A percentile compares a stretch with the other conserved stretches of the same genome.
These are phyloP conservation scores for Microbotryum saponariae DNA, from an alignment of 1,284 basidiomycete species.

Conservation along the genomic window DNA sequence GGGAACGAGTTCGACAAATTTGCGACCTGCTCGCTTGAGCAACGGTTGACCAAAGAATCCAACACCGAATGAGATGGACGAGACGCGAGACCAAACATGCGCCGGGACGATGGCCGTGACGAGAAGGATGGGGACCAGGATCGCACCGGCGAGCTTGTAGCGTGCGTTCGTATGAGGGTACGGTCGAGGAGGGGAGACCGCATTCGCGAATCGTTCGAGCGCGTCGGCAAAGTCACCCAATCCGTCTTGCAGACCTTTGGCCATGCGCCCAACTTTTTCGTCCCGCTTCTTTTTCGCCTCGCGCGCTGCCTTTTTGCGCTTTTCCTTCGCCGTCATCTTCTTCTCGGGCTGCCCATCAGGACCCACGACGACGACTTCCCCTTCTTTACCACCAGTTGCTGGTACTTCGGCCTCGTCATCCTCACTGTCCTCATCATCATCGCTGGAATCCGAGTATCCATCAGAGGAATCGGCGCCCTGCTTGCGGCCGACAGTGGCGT, in stretches of 20 bases:
- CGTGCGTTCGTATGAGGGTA: constrained; percentile 43
- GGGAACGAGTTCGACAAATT: constrained; percentile 46
- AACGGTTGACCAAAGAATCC: constrained; percentile 51
- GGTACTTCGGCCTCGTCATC: constrained; percentile 28
- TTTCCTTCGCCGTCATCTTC: constrained; percentile 37
- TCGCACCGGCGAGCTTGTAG: constrained; percentile 42
- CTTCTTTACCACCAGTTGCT: constrained; percentile 5
- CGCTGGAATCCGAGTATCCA: constrained; percentile 13
- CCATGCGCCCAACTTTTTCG: constrained; percentile 41
- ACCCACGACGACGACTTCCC: no score
- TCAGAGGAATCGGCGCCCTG: constrained; percentile 8
- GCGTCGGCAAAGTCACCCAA: constrained; percentile 43
- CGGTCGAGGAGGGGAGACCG: constrained; percentile 41
- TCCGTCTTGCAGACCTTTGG: constrained; percentile 42
- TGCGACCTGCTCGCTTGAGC: constrained; percentile 42
- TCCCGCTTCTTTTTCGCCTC: constrained; percentile 44
- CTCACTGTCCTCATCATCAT: constrained; percentile 27
- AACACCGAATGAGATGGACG: constrained; percentile 47
- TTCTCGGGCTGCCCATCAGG: constrained; percentile 21
- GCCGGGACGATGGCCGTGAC: constrained; percentile 45
- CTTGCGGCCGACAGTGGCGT: constrained; percentile 42
- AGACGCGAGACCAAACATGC: constrained; percentile 44
- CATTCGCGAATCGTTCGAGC: constrained; percentile 42
- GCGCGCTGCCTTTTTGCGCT: constrained; percentile 39
- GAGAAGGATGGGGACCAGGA: constrained; percentile 42